Evolutionary conservation across 768 basidiomycete species (phyloP).

Genomic region (Auricularia cornea): DNA sequence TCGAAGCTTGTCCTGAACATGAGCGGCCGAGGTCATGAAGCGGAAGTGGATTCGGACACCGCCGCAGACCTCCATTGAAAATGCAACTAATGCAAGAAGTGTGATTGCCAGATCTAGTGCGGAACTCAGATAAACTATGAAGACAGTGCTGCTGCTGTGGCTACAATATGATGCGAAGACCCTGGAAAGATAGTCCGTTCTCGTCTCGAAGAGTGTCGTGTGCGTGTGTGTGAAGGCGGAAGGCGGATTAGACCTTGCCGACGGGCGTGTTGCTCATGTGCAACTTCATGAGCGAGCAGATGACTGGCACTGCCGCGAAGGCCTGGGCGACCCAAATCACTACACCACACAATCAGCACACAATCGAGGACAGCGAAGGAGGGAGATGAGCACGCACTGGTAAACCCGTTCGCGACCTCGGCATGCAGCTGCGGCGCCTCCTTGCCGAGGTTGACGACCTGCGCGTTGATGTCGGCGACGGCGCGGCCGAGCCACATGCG

Average conservation of each 20-base stretch:
- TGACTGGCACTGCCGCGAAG: constrained; percentile 62
- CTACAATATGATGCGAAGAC: background rate
- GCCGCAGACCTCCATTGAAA: too few relatives aligned
- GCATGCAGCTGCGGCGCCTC: constrained; percentile 56
- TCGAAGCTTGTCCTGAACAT: background rate
- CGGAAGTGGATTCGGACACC: too few relatives aligned
- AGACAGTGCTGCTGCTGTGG: too few relatives aligned
- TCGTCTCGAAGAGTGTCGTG: background rate
- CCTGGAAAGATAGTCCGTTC: background rate
- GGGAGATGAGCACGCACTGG: constrained; percentile 40
- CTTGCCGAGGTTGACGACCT: constrained; percentile 42
- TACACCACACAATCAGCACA: too few relatives aligned
- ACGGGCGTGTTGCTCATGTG: constrained; percentile 33
- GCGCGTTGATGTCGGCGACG: constrained; percentile 65
- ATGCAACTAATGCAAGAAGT: too few relatives aligned
- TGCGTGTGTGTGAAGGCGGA: background rate
- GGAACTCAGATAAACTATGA: too few relatives aligned
- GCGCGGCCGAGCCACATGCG: constrained; percentile 80
- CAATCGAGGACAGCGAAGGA: too few relatives aligned
- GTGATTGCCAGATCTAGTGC: too few relatives aligned
- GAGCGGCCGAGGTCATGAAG: background rate
- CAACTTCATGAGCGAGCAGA: constrained; percentile 59
- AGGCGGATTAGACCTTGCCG: background rate
- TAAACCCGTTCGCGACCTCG: constrained; percentile 59
- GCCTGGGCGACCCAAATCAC: constrained; percentile 77